Evolutionary conservation across 2,329 filamentous ascomycete genomes (phyloP), one percentile per base, ranked within the genome.

Genomic region (Emergomyces pasteurianus): DNA sequence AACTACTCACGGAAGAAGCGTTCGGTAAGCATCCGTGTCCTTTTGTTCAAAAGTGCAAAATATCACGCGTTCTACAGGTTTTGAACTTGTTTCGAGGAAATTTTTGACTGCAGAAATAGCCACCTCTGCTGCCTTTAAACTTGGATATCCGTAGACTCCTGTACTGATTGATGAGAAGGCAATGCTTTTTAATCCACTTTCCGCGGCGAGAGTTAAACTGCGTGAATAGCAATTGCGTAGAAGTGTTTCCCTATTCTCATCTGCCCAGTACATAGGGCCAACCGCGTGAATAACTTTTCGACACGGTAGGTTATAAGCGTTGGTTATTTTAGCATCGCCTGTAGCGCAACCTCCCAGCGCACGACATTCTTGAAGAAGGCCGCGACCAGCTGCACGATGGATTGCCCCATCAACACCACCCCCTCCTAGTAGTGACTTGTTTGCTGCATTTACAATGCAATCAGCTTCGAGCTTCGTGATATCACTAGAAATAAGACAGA

Each of bases 401-500:
- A 97, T 96, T 34, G 91, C 88, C 47, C 87, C 88, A 69, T 92
- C 88, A 18, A 97, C 91, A 42, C 94, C 94, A n/a, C 91, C 90
- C 59, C 94, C 94, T 60, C 92, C 91, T 0, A 88, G 80, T 0
- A 97, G 83, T 1, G 81, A 81, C 10, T 75, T 76, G 73, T 97
- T 97, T 52, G 94, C 92, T 0, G 94, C 92, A 72, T 97, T 97
- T 72, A 97, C 92, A 67, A 96, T 94, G 65, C 88, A 87, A 69
- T 91, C 89, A 53, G 91, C 81, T 38, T 80, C 72, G 3, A 97
- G 83, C 16, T 80, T 85, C 16, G 92, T 96, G 73, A 97, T 95
- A 73, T 96, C 90, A 66, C 84, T 83, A 61, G 83, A 82, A 65
- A 90, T 80, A 43, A 92, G 77, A 53, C 83, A 83, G 67, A 96